A percentile compares a stretch with the other conserved stretches of the same genome.
Evolutionary conservation across 176 grass and related monocot genomes (phyloP).

Genomic region (Eleusine coracana): DNA sequence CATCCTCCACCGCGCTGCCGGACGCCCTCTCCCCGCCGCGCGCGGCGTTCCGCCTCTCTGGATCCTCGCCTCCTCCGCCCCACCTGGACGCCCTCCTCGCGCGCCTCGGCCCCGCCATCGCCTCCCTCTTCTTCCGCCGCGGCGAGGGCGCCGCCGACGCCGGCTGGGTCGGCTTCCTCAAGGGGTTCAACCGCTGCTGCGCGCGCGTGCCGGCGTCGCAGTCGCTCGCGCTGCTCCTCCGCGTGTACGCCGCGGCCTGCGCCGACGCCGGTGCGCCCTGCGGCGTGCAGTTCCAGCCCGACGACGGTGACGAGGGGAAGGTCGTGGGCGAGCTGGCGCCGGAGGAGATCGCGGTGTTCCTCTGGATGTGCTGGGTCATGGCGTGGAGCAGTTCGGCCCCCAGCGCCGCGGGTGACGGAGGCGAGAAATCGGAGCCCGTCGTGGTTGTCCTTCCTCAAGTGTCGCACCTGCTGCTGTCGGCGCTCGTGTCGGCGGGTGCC

Average conservation of each 20-base stretch:
- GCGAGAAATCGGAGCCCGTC: conserved; percentile 40
- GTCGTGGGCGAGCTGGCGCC: conserved; percentile 57
- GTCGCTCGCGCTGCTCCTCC: conserved; percentile 63
- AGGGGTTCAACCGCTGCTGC: conserved; percentile 83
- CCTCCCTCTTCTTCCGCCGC: conserved; percentile 60
- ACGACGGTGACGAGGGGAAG: conserved; percentile 56
- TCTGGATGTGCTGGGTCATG: conserved; percentile 91
- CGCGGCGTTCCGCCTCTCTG: conserved; percentile 40
- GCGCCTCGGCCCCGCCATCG: conserved; percentile 57
- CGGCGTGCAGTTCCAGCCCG: conserved; percentile 54
- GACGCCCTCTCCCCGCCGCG: conserved; percentile 43
- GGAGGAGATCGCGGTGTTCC: conserved; percentile 57
- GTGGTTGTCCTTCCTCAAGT: conserved; percentile 63
- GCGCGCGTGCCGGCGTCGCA: conserved; percentile 59
- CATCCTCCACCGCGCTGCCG: conserved; percentile 34
- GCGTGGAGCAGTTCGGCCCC: conserved; percentile 36
- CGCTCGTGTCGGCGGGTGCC: conserved; percentile 59
- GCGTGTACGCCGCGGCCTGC: conserved; percentile 64
- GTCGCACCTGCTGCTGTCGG: conserved; percentile 62
- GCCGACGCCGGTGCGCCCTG: conserved; percentile 30
- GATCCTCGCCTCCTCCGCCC: conserved; percentile 36
- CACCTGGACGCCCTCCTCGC: conserved; percentile 51
- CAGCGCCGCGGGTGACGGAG: conserved; percentile 8
- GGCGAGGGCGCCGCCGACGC: not conserved
- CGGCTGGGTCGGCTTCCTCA: conserved; percentile 66